phyloP scores from a whole-genome alignment of 495 filamentous ascomycete genomes.

The Tuber calosporum region DNA sequence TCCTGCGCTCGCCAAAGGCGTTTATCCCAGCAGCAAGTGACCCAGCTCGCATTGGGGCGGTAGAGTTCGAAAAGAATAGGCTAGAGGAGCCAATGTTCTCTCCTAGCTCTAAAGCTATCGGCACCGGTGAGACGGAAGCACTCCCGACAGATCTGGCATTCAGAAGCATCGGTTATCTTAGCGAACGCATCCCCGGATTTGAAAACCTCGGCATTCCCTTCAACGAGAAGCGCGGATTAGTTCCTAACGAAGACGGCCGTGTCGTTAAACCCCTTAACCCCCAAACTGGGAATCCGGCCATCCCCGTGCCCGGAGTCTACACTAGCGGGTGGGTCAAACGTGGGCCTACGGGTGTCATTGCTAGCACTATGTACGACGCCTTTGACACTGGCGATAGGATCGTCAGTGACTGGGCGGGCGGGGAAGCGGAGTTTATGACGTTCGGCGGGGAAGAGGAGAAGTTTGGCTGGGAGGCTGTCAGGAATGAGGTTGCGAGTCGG shows the following conservation, averaged over 20 bases:
- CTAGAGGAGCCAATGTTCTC: constrained; percentile 47
- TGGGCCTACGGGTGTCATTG: constrained; percentile 91
- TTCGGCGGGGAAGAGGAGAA: constrained; percentile 47
- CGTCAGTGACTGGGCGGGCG: constrained; percentile 57
- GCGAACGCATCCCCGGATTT: constrained; percentile 67
- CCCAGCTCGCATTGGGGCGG: constrained; percentile 50
- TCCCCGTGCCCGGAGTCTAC: constrained; percentile 67
- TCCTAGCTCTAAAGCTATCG: constrained; percentile 46
- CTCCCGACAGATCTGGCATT: constrained; percentile 65
- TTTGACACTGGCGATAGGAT: constrained; percentile 83
- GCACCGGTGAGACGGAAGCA: constrained; percentile 45
- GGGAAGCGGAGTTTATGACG: constrained; percentile 30
- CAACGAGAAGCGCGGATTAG: constrained; percentile 61
- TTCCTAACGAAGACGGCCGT: constrained; percentile 81
- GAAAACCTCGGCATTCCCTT: constrained; percentile 72
- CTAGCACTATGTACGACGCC: constrained; percentile 91
- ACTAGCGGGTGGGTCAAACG: constrained; percentile 95
- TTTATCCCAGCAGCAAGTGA: constrained; percentile 53
- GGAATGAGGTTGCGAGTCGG: constrained; percentile 48
- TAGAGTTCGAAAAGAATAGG: constrained; percentile 61
- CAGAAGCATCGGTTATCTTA: constrained; percentile 87
- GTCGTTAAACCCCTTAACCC: constrained; percentile 48
- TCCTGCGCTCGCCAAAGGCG: constrained; percentile 64
- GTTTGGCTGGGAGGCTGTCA: constrained; percentile 71
- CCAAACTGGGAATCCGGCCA: constrained; percentile 21